Evolutionary conservation across 495 filamentous ascomycete genomes (phyloP).

Genomic region (Aspergillus indologenus): DNA sequence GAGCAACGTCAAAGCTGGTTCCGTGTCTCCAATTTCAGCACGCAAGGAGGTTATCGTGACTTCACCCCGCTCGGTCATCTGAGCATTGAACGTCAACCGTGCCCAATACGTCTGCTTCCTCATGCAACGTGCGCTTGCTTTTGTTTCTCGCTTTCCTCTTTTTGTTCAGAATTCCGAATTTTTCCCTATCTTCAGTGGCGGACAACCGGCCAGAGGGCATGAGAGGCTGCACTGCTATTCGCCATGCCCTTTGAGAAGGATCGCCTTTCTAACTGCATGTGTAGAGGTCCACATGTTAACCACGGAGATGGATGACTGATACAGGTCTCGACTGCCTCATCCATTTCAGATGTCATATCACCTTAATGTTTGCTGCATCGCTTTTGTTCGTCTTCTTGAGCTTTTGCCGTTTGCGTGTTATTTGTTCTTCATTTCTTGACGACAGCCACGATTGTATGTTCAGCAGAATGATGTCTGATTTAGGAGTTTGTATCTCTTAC

Average conservation of each 20-base stretch:
- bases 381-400: constrained; percentile 15
- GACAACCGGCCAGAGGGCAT: neutral
- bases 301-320: neutral
- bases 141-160: neutral
- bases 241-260: neutral
- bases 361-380: constrained; percentile 10
- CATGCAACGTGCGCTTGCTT: neutral
- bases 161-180: neutral
- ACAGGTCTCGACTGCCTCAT: constrained; percentile 1
- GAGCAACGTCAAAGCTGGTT: constrained; percentile 33
- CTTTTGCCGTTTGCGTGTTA: constrained; percentile 21
- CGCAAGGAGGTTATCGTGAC: constrained; percentile 30
- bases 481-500: constrained; percentile 19
- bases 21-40: constrained; percentile 35
- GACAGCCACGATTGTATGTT: constrained; percentile 15
- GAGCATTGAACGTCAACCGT: neutral
- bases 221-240: neutral
- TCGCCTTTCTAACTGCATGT: neutral
- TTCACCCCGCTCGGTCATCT: constrained; percentile 24
- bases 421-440: constrained; percentile 26
- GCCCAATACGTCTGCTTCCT: neutral
- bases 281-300: neutral
- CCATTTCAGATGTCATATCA: neutral
- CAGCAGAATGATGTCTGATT: constrained; percentile 18
- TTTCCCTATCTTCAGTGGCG: neutral